Conservation (phyloP, 208 protist species). For the Strigomonas galati region DNA sequence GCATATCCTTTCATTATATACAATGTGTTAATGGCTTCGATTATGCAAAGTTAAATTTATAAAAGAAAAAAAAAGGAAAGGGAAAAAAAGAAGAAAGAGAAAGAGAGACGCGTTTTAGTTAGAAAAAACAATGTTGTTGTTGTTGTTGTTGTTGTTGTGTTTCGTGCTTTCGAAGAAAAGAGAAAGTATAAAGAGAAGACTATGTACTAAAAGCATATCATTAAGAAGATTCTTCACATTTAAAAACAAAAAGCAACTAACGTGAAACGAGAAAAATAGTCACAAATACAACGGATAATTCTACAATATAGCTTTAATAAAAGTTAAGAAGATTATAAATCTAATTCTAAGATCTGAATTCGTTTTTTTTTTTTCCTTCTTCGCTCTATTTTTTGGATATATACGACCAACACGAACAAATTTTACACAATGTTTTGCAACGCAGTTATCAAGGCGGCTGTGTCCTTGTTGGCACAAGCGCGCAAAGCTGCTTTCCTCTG, state of each 20-base stretch:
- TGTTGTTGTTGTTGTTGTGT: background rate
- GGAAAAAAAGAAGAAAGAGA: too few relatives aligned
- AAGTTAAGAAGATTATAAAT: too few relatives aligned
- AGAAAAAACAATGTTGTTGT: slow-evolving; percentile 11
- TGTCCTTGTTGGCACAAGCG: slow-evolving; percentile 50
- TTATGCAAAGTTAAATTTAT: background rate
- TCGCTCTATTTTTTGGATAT: background rate
- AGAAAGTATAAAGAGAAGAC: background rate
- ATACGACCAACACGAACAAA: background rate
- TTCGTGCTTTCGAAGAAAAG: background rate
- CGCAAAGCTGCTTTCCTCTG: slow-evolving; percentile 34
- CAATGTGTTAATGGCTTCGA: too few relatives aligned
- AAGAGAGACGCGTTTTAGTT: too few relatives aligned
- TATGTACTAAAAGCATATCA: too few relatives aligned
- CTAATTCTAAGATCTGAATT: too few relatives aligned
- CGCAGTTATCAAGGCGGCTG: slow-evolving; percentile 34
- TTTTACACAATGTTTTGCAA: slow-evolving; percentile 32
- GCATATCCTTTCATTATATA: background rate
- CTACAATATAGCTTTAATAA: too few relatives aligned
- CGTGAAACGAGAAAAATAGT: too few relatives aligned
- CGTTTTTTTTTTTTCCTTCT: background rate
- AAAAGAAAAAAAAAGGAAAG: slow-evolving; percentile 11
- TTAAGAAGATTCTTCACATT: too few relatives aligned
- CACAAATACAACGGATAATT: too few relatives aligned
- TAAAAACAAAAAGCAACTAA: too few relatives aligned